A percentile compares a stretch with the other conserved stretches of the same genome.
These are phyloP conservation scores for Pseudopyricularia cyperi DNA, from an alignment of 2,329 filamentous ascomycete genomes.

Conservation along the genomic window DNA sequence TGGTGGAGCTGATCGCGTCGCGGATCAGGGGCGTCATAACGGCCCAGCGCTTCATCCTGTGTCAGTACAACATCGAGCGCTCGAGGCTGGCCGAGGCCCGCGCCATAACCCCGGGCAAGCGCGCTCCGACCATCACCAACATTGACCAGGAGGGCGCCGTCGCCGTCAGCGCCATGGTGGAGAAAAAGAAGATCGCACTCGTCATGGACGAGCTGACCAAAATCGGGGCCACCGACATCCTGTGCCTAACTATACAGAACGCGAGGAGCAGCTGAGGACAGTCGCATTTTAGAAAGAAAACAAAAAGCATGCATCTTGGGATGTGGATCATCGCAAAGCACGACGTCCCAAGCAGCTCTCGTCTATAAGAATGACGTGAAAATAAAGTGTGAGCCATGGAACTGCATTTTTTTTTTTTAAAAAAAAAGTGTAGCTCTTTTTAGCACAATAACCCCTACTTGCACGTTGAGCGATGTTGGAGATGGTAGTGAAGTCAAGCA, in stretches of 20 bases:
- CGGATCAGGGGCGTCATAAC: constrained; percentile 91
- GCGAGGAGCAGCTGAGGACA: constrained; percentile 11
- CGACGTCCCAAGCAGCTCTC: no score
- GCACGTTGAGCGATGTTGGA: no score
- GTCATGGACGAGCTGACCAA: constrained; percentile 76
- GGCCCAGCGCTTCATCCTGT: constrained; percentile 85
- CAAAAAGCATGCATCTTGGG: neutral
- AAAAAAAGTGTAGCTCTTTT: no score
- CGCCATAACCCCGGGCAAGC: constrained; percentile 81
- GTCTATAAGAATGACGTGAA: no score
- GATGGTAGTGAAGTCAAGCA: no score
- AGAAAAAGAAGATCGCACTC: constrained; percentile 70
- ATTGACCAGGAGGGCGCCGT: constrained; percentile 87
- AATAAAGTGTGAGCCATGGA: no score
- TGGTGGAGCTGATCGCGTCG: constrained; percentile 73
- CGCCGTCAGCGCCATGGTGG: constrained; percentile 87
- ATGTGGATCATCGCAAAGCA: no score
- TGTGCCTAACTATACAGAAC: constrained; percentile 80
- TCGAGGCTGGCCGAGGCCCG: constrained; percentile 51
- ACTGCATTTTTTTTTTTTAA: no score
- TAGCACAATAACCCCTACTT: no score
- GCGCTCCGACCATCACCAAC: constrained; percentile 81
- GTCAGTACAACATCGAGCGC: constrained; percentile 88
- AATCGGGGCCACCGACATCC: constrained; percentile 70
- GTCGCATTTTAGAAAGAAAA: neutral